Evolutionary conservation across 2,329 filamentous ascomycete species (phyloP), one percentile per base, ranked within the genome.

Genomic region (Emergomyces pasteurianus): DNA sequence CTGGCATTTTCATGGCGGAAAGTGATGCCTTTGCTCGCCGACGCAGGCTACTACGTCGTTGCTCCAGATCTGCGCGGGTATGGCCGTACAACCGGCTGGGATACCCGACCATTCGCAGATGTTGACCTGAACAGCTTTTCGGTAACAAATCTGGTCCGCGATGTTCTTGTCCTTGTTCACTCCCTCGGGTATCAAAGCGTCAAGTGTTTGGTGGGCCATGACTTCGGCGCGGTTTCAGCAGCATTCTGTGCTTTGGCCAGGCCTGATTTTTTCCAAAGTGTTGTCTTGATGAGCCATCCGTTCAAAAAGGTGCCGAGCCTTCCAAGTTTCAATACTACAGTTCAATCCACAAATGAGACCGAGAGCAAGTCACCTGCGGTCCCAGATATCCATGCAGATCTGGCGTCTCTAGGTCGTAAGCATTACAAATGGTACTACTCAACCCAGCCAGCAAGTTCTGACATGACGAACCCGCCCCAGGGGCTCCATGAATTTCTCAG

Each of bases 1-100:
- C 76, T 89, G 1, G 84, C 86, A 34, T 89, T 81, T 70, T 87
- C 85, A 54, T 89, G 86, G 85, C 82, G 86, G 58, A 83, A 84
- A 60, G 73, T 87, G 42, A 78, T 89, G 66, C 79, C 80, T 7
- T 69, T 74, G 0, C 75, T 89, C n/a, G 82, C 85, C 5, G 71
- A 73, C 0, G 76, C 79, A 6, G 85, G 85, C 34, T 88, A 84
- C 72, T 80, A 85, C 67, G 84, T 85, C 59, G 81, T 88, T 1
- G 85, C 86, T 1, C 82, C 83, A 42, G 86, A 89, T 66, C 84
- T 86, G 66, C 80, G 86, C 56, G 86, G 86, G 8, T 88, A 86
- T 64, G 86, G 86, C 12, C 79, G 85, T 31, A 89, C 86, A 0
- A 83, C 78, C 0, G 82, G 83, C 56, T 84, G 83, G 81, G 80